phyloP scores from a whole-genome alignment of 2,329 filamentous ascomycete species.

The Pyricularia grisea region DNA sequence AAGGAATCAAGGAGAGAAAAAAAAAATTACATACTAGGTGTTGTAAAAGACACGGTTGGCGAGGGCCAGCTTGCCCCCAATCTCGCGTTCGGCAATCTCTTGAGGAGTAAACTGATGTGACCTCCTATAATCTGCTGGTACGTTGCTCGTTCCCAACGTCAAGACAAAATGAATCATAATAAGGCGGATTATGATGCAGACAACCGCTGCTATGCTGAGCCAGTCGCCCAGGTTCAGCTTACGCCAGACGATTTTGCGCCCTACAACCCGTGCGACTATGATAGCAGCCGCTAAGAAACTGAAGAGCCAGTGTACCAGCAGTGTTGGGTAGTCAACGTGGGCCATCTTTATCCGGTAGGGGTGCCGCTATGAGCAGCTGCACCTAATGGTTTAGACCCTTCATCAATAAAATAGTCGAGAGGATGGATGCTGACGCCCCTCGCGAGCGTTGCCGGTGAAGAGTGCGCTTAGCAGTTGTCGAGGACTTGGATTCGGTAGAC shows the following conservation, averaged over 20 bases:
- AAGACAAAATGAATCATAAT: neutral
- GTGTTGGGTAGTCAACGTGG: neutral
- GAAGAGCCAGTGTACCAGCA: constrained; percentile 1
- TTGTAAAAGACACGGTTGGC: constrained; percentile 3
- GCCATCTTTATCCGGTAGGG: neutral
- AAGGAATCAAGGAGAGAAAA: neutral
- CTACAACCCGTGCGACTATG: neutral
- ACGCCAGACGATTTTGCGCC: neutral
- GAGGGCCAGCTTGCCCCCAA: neutral
- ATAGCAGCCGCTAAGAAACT: neutral
- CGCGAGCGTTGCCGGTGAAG: neutral
- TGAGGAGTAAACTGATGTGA: neutral
- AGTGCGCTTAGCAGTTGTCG: neutral
- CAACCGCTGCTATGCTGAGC: constrained; percentile 1
- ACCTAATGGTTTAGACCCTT: neutral
- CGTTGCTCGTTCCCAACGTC: constrained; percentile 1
- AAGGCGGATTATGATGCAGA: neutral
- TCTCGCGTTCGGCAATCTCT: neutral
- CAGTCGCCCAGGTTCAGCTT: neutral
- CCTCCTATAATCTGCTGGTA: neutral
- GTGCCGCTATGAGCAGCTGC: neutral
- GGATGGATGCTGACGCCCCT: neutral
- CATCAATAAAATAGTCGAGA: neutral
- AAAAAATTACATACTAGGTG: neutral
- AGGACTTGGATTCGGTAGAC: neutral